A percentile compares a stretch with the other conserved stretches of the same genome.
Evolutionary conservation across 2,329 filamentous ascomycete species (phyloP).

Genomic region (Neofusicoccum cordaticola): DNA sequence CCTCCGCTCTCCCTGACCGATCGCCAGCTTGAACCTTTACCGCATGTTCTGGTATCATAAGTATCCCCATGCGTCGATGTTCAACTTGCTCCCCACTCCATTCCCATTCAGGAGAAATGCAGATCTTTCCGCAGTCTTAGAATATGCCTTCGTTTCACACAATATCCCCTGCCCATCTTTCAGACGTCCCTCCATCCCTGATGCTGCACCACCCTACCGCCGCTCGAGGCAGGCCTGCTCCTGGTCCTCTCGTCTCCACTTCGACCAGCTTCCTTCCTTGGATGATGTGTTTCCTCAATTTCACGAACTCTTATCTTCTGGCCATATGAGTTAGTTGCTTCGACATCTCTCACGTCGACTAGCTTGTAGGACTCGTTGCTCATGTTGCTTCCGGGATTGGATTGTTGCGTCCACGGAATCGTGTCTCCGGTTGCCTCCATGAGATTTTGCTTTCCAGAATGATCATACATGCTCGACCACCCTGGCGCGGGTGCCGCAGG

Average conservation of each 20-base stretch:
- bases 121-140: too few species aligned
- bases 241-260: not conserved
- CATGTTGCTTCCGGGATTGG: not conserved
- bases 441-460: not conserved
- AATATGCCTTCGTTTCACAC: too few species aligned
- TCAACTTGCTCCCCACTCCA: too few species aligned
- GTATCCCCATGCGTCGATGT: too few species aligned
- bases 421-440: not conserved
- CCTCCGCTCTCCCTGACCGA: too few species aligned
- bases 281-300: constrained; percentile 10
- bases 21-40: too few species aligned
- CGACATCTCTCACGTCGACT: constrained; percentile 9
- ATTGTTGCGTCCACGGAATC: not conserved
- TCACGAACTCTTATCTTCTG: not conserved
- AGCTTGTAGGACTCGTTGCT: constrained; percentile 4
- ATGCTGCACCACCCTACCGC: not conserved
- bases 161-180: not conserved
- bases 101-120: too few species aligned
- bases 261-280: not conserved
- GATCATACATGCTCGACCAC: too few species aligned
- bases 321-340: not conserved
- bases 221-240: not conserved
- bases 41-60: too few species aligned
- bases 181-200: not conserved
- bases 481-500: too few species aligned